phyloP scores from a whole-genome alignment of 108 stramenopile species.

The Fragilaria crotonensis region DNA sequence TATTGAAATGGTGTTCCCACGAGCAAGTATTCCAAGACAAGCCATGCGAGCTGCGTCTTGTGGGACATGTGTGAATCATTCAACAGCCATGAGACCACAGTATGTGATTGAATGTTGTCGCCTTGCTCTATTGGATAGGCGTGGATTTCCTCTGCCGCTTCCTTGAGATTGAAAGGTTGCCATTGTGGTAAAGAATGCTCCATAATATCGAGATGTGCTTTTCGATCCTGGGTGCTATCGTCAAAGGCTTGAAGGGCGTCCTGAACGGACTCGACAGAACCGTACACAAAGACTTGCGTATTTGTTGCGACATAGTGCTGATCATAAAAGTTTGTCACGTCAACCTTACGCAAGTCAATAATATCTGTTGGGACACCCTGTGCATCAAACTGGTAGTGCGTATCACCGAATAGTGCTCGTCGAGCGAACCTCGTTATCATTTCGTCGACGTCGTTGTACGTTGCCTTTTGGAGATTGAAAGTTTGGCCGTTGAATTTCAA shows the following conservation, averaged over 20 bases:
- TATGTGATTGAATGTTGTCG: slow-evolving; percentile 39
- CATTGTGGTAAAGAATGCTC: slow-evolving; percentile 30
- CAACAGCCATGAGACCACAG: slow-evolving; percentile 81
- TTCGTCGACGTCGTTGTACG: slow-evolving; percentile 79
- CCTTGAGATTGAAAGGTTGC: slow-evolving; percentile 28
- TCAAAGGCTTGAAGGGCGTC: slow-evolving; percentile 63
- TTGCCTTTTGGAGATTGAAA: slow-evolving; percentile 88
- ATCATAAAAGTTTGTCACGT: slow-evolving; percentile 82
- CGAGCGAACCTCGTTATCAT: slow-evolving; percentile 62
- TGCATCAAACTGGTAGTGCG: slow-evolving; percentile 67
- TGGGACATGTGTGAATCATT: slow-evolving; percentile 61
- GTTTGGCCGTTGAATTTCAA: slow-evolving; percentile 84
- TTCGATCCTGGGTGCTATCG: slow-evolving; percentile 53
- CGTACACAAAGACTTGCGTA: slow-evolving; percentile 84
- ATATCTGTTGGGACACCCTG: slow-evolving; percentile 89
- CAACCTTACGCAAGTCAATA: slow-evolving; percentile 67
- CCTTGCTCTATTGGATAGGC: slow-evolving; percentile 42
- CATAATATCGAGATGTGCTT: slow-evolving; percentile 24
- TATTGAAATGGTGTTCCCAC: slow-evolving; percentile 62
- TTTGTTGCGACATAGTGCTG: slow-evolving; percentile 93
- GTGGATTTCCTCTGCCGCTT: slow-evolving; percentile 20
- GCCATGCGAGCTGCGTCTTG: slow-evolving; percentile 68
- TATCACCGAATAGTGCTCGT: slow-evolving; percentile 80
- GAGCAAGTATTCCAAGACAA: slow-evolving; percentile 70
- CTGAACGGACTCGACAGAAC: slow-evolving; percentile 71